phyloP scores from a whole-genome alignment of 345 rosid species.

The Luvunga scandens region DNA sequence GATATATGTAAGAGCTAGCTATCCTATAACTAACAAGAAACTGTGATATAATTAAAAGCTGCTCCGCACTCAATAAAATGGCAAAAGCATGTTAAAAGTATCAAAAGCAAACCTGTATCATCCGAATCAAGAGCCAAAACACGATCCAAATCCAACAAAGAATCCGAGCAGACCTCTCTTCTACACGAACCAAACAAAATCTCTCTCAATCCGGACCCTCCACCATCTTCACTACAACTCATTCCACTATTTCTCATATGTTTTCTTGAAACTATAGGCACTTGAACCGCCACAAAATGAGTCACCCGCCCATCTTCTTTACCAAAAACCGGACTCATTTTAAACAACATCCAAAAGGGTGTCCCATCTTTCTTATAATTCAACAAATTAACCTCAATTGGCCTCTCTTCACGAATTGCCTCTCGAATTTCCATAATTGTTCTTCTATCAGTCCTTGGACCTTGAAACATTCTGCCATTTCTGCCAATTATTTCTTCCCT shows the following conservation, averaged over 20 bases:
- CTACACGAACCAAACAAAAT: conserved; percentile 71
- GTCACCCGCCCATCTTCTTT: conserved; percentile 56
- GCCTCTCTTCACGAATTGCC: conserved; percentile 77
- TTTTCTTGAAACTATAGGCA: conserved; percentile 45
- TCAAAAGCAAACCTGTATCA: conserved; percentile 41
- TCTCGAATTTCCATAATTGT: conserved; percentile 80
- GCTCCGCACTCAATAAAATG: neutral
- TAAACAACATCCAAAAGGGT: conserved; percentile 90
- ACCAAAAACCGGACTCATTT: conserved; percentile 66
- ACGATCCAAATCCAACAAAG: conserved; percentile 38
- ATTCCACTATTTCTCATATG: conserved; percentile 28
- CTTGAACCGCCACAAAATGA: conserved; percentile 85
- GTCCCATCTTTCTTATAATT: conserved; percentile 88
- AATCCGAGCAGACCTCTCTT: conserved; percentile 67
- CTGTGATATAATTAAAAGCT: neutral
- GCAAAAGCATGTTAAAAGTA: neutral
- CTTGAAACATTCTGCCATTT: conserved; percentile 82
- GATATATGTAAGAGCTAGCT: too few relatives aligned
- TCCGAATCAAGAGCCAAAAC: conserved; percentile 41
- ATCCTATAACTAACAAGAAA: neutral
- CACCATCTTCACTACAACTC: conserved; percentile 38
- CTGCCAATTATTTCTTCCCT: conserved; percentile 67
- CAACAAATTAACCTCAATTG: conserved; percentile 53
- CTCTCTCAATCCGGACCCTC: conserved; percentile 32
- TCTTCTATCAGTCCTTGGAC: conserved; percentile 66